Conservation (phyloP, 1,139 yeast genomes). For the Kodamaea arcana region DNA sequence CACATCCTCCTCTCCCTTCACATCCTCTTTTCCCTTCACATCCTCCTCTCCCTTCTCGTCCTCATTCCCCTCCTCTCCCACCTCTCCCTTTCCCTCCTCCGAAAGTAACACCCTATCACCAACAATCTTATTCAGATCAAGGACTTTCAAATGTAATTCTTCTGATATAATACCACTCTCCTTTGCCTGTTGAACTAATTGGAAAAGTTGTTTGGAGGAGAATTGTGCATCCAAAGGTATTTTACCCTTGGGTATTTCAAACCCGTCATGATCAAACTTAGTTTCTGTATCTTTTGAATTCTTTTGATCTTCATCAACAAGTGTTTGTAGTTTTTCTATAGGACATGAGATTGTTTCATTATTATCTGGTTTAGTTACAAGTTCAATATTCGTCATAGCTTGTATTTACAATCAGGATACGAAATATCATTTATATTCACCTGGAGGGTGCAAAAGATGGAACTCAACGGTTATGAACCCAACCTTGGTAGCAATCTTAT, state of each 20-base stretch:
- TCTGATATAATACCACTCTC: conserved; percentile 26
- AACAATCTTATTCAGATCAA: conserved; percentile 17
- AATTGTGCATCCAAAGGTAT: conserved; percentile 42
- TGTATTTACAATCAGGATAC: too few species aligned
- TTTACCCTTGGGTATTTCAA: conserved; percentile 35
- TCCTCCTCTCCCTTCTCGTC: too few species aligned
- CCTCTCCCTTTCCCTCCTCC: too few species aligned
- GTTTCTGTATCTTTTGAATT: conserved; percentile 3
- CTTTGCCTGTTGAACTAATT: conserved; percentile 29
- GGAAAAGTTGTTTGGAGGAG: conserved; percentile 31
- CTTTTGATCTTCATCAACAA: conserved; percentile 1
- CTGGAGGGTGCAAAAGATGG: too few species aligned
- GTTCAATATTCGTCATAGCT: conserved; percentile 14
- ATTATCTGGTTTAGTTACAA: conserved; percentile 16
- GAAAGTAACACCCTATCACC: conserved; percentile 16
- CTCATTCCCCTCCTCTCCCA: too few species aligned
- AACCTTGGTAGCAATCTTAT: too few species aligned
- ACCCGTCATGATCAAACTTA: conserved; percentile 32
- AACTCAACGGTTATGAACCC: too few species aligned
- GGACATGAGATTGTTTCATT: neutral
- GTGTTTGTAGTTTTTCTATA: neutral
- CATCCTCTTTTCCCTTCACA: too few species aligned
- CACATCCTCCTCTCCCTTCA: too few species aligned
- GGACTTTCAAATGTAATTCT: conserved; percentile 24
- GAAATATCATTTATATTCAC: too few species aligned